phyloP scores from a whole-genome alignment of 2,329 filamentous ascomycete genomes.

The Pezicula rhizophila region DNA sequence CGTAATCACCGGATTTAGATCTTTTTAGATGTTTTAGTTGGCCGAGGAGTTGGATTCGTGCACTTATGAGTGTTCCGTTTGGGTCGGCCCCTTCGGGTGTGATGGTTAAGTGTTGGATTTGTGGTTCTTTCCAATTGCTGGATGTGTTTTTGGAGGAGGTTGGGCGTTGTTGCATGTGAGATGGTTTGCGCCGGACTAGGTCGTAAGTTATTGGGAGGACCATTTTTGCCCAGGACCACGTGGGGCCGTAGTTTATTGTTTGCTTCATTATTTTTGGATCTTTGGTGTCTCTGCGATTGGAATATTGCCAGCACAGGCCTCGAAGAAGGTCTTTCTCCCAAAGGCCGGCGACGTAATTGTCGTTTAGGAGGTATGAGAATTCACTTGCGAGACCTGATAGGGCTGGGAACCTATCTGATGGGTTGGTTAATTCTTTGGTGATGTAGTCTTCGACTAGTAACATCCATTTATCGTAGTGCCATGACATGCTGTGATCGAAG shows the following conservation, averaged over 20 bases:
- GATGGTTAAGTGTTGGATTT: neutral
- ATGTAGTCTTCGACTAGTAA: constrained; percentile 4
- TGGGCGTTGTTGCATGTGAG: neutral
- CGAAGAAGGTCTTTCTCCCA: constrained; percentile 7
- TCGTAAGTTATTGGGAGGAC: constrained; percentile 4
- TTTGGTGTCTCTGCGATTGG: neutral
- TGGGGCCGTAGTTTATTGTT: constrained; percentile 1
- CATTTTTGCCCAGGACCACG: constrained; percentile 7
- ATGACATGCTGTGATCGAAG: neutral
- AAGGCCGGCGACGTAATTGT: constrained; percentile 9
- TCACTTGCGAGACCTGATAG: constrained; percentile 8
- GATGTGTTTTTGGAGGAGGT: neutral
- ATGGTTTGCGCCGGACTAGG: no score
- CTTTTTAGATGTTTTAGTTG: neutral
- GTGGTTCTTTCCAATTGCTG: neutral
- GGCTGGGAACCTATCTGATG: constrained; percentile 6
- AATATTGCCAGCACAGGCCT: neutral
- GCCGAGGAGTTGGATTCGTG: constrained; percentile 1
- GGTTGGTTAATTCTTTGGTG: neutral
- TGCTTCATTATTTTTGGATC: neutral
- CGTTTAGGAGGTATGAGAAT: constrained; percentile 1
- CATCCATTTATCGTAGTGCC: neutral
- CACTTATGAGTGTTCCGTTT: constrained; percentile 4
- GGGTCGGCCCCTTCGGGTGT: constrained; percentile 3
- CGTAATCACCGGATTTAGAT: constrained; percentile 2